Base-by-base conservation (phyloP, 2,329 filamentous ascomycete species). In the Cladophialophora chaetospira region DNA sequence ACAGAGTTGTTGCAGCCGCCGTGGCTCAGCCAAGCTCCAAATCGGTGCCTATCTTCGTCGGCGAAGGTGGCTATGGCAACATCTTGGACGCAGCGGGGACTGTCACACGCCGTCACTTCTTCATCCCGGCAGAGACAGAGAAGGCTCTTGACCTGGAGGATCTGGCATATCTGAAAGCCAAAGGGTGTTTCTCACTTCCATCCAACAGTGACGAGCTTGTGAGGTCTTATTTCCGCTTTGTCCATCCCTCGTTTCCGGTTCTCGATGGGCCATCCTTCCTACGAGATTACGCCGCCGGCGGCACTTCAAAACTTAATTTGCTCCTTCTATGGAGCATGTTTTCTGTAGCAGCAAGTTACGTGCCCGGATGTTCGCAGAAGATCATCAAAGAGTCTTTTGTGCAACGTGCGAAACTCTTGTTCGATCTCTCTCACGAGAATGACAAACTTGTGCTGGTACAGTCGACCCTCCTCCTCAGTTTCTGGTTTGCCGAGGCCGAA, bases 121-220 rank as follows among this genome's bases (percentile, higher is more conserved):
- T 43, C 15, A 43, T 43, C 19, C 15, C 38, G 15, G 21, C 38
- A 1, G 23, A 15, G 8, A 21, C 38, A 6, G 38, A 19, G 13
- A 43, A 43, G 23, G 19, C 38, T 6, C 38, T 43, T 25, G 38
- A 15, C 11, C 19, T 19, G 5, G 38, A 43, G 38, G 38, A 43
- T 25, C 38, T 43, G 19, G 38, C 19, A 19, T 43, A 43, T 43
- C 13, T 43, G 23, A 15, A 19, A 19, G 38, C 19, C 19, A 43
- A 43, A 43, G 38, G 38, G 38, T 43, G 38, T 43, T 43, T 43
- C 38, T 43, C 38, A 10, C 38, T 43, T 43, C 38, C 38, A 3
- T 10, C 8, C 19, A 19, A 43, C 15, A 6, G 23, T 19, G 38
- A 19, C 15, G 38, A 43, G 19, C 38, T 43, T 15, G 23, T 43